phyloP scores from a whole-genome alignment of 1,139 yeast species.

The Debaryomyces sp. region DNA sequence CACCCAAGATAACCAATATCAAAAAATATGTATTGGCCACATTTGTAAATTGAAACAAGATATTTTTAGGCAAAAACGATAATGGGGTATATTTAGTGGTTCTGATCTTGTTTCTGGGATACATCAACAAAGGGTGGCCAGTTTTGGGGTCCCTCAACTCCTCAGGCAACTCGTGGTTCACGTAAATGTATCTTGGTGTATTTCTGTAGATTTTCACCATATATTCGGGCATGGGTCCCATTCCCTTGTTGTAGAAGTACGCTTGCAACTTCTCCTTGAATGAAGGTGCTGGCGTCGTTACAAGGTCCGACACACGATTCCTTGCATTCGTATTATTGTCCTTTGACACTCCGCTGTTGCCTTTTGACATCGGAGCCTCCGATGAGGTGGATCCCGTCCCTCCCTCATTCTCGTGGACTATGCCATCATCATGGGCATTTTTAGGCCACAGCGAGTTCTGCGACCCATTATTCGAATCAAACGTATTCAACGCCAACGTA shows the following conservation, averaged over 20 bases:
- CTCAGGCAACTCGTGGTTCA: constrained; percentile 39
- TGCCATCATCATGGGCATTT: not conserved
- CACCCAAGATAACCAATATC: constrained; percentile 78
- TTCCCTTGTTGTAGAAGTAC: constrained; percentile 34
- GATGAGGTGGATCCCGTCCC: constrained; percentile 1
- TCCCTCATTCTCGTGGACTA: constrained; percentile 3
- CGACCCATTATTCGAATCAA: not conserved
- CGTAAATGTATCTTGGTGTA: constrained; percentile 42
- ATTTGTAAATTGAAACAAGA: constrained; percentile 77
- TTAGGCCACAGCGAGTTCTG: constrained; percentile 3
- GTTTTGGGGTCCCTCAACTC: constrained; percentile 36
- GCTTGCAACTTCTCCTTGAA: constrained; percentile 30
- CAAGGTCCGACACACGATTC: constrained; percentile 23
- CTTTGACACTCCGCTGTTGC: too few species aligned
- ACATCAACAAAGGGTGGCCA: constrained; percentile 59
- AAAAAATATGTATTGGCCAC: constrained; percentile 90
- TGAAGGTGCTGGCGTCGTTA: constrained; percentile 34
- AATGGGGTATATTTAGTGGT: constrained; percentile 95
- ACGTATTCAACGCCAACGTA: not conserved
- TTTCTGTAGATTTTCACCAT: constrained; percentile 37
- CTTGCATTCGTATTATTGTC: not conserved
- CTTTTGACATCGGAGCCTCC: constrained; percentile 6
- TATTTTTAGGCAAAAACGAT: constrained; percentile 83
- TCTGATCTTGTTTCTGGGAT: constrained; percentile 88
- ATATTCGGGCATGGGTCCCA: constrained; percentile 37